phyloP scores from a whole-genome alignment of 495 filamentous ascomycete genomes.

The Podospora anserina region DNA sequence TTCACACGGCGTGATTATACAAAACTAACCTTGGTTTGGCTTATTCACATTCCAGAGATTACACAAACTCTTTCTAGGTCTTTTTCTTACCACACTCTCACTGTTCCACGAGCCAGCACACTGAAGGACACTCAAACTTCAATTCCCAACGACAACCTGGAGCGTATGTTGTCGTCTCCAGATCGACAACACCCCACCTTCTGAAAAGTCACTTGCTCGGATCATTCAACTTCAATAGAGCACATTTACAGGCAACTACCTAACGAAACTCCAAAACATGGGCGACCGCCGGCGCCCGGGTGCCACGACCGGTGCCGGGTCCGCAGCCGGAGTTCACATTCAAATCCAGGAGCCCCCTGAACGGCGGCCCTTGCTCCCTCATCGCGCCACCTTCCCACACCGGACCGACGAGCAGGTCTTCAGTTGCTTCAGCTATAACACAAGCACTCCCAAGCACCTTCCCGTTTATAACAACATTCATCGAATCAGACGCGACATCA shows the following conservation, averaged over 20 bases:
- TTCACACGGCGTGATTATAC: neutral
- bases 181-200: neutral
- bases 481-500: slow-evolving; percentile 50
- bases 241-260: neutral
- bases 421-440: slow-evolving; percentile 25
- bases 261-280: neutral
- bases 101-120: neutral
- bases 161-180: neutral
- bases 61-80: neutral
- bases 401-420: slow-evolving; percentile 29
- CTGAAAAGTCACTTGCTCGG: neutral
- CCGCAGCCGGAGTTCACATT: slow-evolving; percentile 11
- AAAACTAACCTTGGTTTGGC: neutral
- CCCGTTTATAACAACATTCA: slow-evolving; percentile 55
- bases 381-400: slow-evolving; percentile 29
- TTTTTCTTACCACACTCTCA: neutral
- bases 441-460: slow-evolving; percentile 41
- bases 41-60: neutral
- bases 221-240: neutral
- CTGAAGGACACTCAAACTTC: neutral
- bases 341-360: slow-evolving; percentile 32
- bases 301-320: slow-evolving; percentile 10
- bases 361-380: slow-evolving; percentile 28
- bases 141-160: too few species aligned
- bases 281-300: neutral